Base-by-base conservation (phyloP, 2,329 filamentous ascomycete genomes). In the Alternaria sp. region DNA sequence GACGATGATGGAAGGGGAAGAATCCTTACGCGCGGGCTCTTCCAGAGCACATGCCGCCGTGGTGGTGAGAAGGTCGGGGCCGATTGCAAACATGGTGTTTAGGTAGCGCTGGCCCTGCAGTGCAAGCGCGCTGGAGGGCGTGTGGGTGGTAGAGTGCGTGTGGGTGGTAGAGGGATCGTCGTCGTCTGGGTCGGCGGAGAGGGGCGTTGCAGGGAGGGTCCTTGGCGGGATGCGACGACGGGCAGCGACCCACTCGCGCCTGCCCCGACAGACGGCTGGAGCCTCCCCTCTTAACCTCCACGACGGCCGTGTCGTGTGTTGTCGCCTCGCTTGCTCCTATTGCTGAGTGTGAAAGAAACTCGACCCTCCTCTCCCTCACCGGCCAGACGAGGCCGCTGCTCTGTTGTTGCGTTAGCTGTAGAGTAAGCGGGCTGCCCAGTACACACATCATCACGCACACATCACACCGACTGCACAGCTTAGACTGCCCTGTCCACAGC, bases 361-460 rank as follows among this genome's bases (percentile, higher is more conserved):
- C 13, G 37, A 10, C 13, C 13, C 17, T n/a, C 24, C 17, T 31
- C 17, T 36, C 31, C 11, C n/a, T 36, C 31, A n/a, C n/a, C 33
- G 23, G 14, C 50, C 28, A 31, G 10, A 33, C 33, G 31, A 21
- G 33, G 24, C 44, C 26, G 51, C 21, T 8, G 5, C 17, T 31
- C 17, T 31, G 36, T 33, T 40, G 28, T 23, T 40, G 44, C 36
- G 34, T 29, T 26, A 26, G 17, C 5, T 36, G 44, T 24, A 36
- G 44, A 48, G 44, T 34, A 29, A 34, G 44, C 44, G 29, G 44
- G 29, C 49, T 56, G 54, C 21, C 49, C 37, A 11, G 33, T 24
- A 34, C 21, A 62, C 55, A 56, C 60, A 56, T 60, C 62, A 50
- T 55, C 60, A 48, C 53, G 48, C 31, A 41, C 40, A 52, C 50